Evolutionary conservation across 768 basidiomycete species (phyloP), one percentile per base, ranked within the genome.

Genomic region (Lactarius hatsudake): DNA sequence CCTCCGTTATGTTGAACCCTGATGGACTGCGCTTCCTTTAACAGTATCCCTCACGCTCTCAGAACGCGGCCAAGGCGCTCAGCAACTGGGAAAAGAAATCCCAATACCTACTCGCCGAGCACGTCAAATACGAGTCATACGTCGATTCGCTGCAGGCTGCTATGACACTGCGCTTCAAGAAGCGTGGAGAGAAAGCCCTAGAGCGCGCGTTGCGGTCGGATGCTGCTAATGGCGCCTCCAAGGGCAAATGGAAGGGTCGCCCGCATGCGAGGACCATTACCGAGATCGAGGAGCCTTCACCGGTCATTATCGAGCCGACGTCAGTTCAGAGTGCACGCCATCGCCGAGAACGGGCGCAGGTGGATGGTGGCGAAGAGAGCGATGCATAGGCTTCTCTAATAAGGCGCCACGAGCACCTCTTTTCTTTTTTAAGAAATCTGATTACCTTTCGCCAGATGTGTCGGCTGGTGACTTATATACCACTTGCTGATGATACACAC

Each of bases 101-200:
- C 3, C 88, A 93, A 73, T 93, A 93, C 75, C 79, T 98, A 57
- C 82, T 95, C 62, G 86, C 90, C 10, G 96, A 99, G 79, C 92
- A 94, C 51, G 92, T 94, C 74, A 98, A 98, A 76, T 98, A 98
- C 77, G 88, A 93, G 62, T 91, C 91, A 18, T 99, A 99, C 76
- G 89, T 96, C 63, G 94, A 96, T 70, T 92, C 94, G 7, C 82
- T 99, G 36, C 86, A 89, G 74, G 78, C 81, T 5, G 96, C 91
- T 43, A 96, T 95, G 88, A 80, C 81, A 10, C 81, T 96, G 53
- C 87, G 95, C 40, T 79, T 96, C 71, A 93, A 93, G 78, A 93
- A 89, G 76, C 86, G 94, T 62, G 96, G 96, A 36, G 93, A 98
- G 78, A 95, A 93, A 79, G 86, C 84, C 38, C 75, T 91, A 57